Evolutionary conservation across 2,329 filamentous ascomycete genomes (phyloP), one percentile per base, ranked within the genome.

Genomic region (Falciphora oryzae): DNA sequence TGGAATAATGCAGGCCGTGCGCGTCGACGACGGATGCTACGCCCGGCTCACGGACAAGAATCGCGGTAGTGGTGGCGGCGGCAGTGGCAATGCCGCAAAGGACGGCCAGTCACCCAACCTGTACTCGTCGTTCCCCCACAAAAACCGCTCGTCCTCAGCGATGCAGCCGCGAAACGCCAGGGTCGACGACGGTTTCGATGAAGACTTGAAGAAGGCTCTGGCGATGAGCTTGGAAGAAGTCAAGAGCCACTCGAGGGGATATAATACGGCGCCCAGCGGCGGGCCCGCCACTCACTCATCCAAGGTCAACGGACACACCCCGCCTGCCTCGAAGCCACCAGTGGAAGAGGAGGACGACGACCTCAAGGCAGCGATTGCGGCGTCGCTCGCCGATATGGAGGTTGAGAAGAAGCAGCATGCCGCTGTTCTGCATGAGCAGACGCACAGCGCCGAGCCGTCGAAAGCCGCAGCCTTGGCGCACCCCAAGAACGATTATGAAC

Each of bases 211-310:
- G 75, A 90, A 89, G 72, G 95, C 95, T 0, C 78, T 99, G 66
- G 92, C 96, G 66, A 97, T 99, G 94, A 99, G 95, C 72, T 78
- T 99, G 70, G 95, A 99, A 72, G 95, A 99, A 70, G 91, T 92
- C 56, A 91, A 93, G 74, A 88, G 84, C 57, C 88, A 91, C 71
- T 83, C 85, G 11, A 85, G 86, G 29, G 91, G 89, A 27, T 96
- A 93, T 74, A 85, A 73, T 4, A 73, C 74, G 10, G 67, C 69
- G 53, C 31, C 67, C 32, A 64, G 68, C 44, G 58, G 57, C 57
- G 61, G 28, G 5, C 13, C 31, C 31, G 14, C 57, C 29, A 25
- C 35, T 5, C 18, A 35, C 22, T 13, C 31, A 32, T 73, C 72
- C 67, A 76, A 73, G 69, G 72, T 70, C 69, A 82, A 76, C 65